A percentile compares a stretch with the other conserved stretches of the same genome.
These are phyloP conservation scores for Tillandsia fasciculata DNA, from an alignment of 176 grass and related monocot species.

Conservation along the genomic window DNA sequence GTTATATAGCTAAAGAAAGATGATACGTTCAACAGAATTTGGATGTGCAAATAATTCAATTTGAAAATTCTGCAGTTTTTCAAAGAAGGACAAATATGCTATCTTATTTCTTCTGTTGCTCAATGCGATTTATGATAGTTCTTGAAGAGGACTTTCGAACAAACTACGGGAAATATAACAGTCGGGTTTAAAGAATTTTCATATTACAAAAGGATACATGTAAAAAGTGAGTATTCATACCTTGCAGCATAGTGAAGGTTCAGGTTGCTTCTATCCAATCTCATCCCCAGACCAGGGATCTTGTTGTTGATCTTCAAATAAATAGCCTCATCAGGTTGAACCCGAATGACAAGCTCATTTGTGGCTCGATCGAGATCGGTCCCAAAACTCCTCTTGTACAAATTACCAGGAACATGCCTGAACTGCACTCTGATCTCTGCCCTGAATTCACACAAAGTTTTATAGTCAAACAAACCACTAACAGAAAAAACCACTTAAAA, in stretches of 20 bases:
- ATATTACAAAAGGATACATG: no score
- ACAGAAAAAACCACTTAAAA: neutral
- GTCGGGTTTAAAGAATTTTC: no score
- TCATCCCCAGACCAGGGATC: constrained; percentile 85
- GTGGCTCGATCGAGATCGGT: constrained; percentile 80
- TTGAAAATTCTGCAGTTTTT: no score
- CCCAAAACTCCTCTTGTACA: constrained; percentile 78
- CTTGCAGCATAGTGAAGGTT: constrained; percentile 94
- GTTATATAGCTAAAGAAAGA: no score
- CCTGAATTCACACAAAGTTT: constrained; percentile 17
- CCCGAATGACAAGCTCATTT: constrained; percentile 92
- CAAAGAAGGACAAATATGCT: no score
- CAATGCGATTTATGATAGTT: no score
- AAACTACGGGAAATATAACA: no score
- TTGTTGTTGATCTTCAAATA: constrained; percentile 98
- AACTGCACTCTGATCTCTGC: constrained; percentile 95
- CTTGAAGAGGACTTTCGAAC: no score
- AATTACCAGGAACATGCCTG: constrained; percentile 84
- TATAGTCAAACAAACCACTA: neutral
- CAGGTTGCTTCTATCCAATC: constrained; percentile 82
- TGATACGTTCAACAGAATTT: no score
- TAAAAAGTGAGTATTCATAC: constrained; percentile 29
- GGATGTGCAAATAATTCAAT: no score
- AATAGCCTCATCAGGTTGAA: constrained; percentile 87
- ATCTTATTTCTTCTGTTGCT: no score